These are phyloP conservation scores for Caryopteris hybrid DNA, from an alignment of 305 asterid genomes.

Conservation along the genomic window DNA sequence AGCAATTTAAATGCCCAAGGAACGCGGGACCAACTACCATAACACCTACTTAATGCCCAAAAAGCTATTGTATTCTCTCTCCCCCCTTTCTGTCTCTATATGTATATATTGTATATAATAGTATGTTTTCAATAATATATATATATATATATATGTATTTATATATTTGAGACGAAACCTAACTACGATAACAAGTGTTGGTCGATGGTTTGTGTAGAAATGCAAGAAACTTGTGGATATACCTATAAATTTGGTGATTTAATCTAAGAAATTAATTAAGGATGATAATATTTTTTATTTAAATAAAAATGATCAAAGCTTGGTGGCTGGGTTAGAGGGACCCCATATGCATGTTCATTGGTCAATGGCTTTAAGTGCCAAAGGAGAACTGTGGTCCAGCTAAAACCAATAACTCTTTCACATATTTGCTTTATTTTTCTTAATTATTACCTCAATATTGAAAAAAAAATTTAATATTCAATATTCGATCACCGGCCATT, in stretches of 20 bases:
- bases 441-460: no score
- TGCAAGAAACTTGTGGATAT: slow-evolving; percentile 13
- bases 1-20: slow-evolving; percentile 52
- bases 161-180: slow-evolving; percentile 19
- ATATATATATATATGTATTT: not conserved
- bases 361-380: slow-evolving; percentile 37
- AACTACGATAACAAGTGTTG: slow-evolving; percentile 16
- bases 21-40: slow-evolving; percentile 62
- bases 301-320: slow-evolving; percentile 4
- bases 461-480: not conserved
- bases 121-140: not conserved
- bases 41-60: slow-evolving; percentile 61
- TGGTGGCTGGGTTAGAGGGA: slow-evolving; percentile 17
- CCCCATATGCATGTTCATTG: slow-evolving; percentile 40
- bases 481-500: no score
- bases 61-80: slow-evolving; percentile 38
- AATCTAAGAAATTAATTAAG: slow-evolving; percentile 4
- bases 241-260: slow-evolving; percentile 16
- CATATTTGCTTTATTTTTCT: not conserved
- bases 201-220: slow-evolving; percentile 9
- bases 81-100: slow-evolving; percentile 2
- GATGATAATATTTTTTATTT: not conserved
- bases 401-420: slow-evolving; percentile 21
- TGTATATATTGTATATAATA: not conserved
- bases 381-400: slow-evolving; percentile 37